Percentiles rank a stretch among this genome's conserved stretches.
These are phyloP conservation scores for Phytomonas sp. DNA, from an alignment of 208 protist genomes.

Conservation along the genomic window DNA sequence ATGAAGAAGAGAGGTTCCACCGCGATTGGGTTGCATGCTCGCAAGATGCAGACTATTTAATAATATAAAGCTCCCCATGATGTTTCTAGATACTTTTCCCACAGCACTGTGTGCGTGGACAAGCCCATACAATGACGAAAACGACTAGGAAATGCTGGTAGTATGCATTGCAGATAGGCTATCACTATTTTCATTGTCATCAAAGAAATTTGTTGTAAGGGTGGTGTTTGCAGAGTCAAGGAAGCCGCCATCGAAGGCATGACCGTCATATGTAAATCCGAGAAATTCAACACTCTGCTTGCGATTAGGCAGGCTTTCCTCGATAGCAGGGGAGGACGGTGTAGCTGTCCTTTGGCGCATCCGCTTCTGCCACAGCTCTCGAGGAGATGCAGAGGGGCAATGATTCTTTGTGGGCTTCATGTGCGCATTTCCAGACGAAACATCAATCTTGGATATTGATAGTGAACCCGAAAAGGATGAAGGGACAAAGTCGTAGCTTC, in stretches of 20 bases:
- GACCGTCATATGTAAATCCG: neutral
- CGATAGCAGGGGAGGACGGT: neutral
- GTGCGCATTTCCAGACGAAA: neutral
- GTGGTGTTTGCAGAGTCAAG: neutral
- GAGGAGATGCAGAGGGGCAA: neutral
- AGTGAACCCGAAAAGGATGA: neutral
- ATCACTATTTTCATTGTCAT: neutral
- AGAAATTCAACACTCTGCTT: neutral
- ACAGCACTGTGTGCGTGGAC: neutral
- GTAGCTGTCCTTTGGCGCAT: neutral
- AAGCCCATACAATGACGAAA: neutral
- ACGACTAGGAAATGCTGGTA: neutral
- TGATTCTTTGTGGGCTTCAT: neutral
- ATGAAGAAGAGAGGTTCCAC: neutral
- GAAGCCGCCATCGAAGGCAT: neutral
- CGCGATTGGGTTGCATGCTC: neutral
- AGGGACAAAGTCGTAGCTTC: neutral
- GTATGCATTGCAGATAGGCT: neutral
- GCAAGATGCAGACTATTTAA: neutral
- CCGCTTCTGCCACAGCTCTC: neutral
- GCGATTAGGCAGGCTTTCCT: neutral
- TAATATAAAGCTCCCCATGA: neutral
- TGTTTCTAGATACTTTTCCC: neutral
- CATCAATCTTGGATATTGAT: neutral
- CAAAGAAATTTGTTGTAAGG: neutral